These are phyloP conservation scores for Exsudoporus frostii DNA, from an alignment of 768 basidiomycete genomes.

Conservation along the genomic window DNA sequence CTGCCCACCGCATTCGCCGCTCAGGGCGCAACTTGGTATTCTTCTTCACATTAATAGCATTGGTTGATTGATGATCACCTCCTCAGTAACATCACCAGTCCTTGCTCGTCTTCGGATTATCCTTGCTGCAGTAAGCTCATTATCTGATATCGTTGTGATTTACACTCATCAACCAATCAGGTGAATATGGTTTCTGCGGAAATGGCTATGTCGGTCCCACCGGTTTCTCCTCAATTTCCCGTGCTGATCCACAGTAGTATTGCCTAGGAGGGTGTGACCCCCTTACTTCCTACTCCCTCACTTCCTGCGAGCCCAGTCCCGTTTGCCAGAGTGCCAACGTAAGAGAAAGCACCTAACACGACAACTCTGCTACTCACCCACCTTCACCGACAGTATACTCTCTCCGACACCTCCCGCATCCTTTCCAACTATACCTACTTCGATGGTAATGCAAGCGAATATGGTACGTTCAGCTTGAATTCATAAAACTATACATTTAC, in stretches of 20 bases:
- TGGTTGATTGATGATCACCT: neutral
- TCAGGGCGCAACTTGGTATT: slow-evolving; percentile 30
- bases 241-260: slow-evolving; percentile 43
- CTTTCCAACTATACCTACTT: slow-evolving; percentile 63
- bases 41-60: neutral
- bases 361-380: neutral
- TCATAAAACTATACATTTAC: neutral
- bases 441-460: slow-evolving; percentile 69
- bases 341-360: slow-evolving; percentile 15
- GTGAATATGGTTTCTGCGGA: slow-evolving; percentile 57
- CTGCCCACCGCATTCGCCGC: slow-evolving; percentile 18
- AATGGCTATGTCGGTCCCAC: slow-evolving; percentile 33
- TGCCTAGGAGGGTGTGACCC: slow-evolving; percentile 90
- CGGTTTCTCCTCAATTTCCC: neutral
- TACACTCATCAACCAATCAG: slow-evolving; percentile 20
- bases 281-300: slow-evolving; percentile 56
- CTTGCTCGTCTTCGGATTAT: slow-evolving; percentile 34
- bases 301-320: slow-evolving; percentile 70
- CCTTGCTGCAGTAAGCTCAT: slow-evolving; percentile 44
- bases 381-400: slow-evolving; percentile 45
- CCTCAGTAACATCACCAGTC: slow-evolving; percentile 36
- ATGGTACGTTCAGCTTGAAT: slow-evolving; percentile 41
- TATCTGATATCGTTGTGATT: neutral
- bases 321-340: slow-evolving; percentile 65
- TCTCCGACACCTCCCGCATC: slow-evolving; percentile 64